Evolutionary conservation across 2,329 filamentous ascomycete genomes (phyloP), one percentile per base, ranked within the genome.

Genomic region (Cladosporium sp.): DNA sequence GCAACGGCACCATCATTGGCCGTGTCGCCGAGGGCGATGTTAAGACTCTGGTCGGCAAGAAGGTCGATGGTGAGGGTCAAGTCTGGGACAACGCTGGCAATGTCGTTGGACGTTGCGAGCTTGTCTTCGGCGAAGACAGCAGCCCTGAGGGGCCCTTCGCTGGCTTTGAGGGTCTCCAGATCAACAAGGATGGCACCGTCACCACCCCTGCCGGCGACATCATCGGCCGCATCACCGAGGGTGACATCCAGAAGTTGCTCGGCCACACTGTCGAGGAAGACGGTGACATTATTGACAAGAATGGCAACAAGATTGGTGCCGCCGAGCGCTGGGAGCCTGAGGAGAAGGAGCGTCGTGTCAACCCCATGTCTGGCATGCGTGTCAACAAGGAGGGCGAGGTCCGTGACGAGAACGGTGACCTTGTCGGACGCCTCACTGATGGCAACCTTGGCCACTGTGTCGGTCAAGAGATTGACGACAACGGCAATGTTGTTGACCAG

Each of bases 31-130:
- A 80, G 50, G 80, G 80, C 33, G 78, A 83, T 52, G 68, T 74
- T 38, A 70, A 74, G 56, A 73, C 72, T 52, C 70, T 84, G 58
- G 71, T 80, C 42, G 80, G 80, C 55, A 77, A 78, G 65, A 83
- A 80, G 71, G 79, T 82, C 41, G 80, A 83, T 53, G 78, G 78
- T 43, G 66, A 81, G 64, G 80, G 80, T 39, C 78, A 83, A 62
- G 79, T 83, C 64, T 83, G 80, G 79, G 78, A 80, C 62, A 79
- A 82, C 54, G 72, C 77, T 53, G 80, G 80, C 50, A 79, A 82
- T 54, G 74, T 84, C 54, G 76, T 83, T 55, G 80, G 80, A 19
- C 70, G 71, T 43, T 80, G 75, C 42, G 78, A 82, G 63, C 73
- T 82, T 41, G 75, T 77, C 45, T 72, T 76, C 16, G 79, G 78